Conservation (phyloP, 2,329 filamentous ascomycete genomes). For the Trichoderma cornu-damae region DNA sequence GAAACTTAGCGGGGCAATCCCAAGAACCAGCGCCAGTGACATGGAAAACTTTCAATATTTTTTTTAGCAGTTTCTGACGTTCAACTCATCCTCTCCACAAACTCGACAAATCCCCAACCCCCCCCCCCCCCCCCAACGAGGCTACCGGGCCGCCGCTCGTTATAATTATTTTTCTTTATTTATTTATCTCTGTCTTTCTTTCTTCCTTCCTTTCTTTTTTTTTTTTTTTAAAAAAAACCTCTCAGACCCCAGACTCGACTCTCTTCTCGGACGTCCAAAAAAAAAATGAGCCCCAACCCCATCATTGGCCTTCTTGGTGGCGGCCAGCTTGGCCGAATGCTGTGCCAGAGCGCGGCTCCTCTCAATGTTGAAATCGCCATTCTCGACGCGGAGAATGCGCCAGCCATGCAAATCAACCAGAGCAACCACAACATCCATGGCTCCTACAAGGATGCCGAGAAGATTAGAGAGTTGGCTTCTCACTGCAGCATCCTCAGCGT, state of each 20-base stretch:
- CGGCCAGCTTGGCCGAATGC: conserved; percentile 87
- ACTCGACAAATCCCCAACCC: not conserved
- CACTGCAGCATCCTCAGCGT: conserved; percentile 79
- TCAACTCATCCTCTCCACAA: not conserved
- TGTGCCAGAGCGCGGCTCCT: conserved; percentile 72
- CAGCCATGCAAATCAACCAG: conserved; percentile 80
- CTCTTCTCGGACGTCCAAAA: not conserved
- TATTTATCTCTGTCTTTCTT: too few species aligned
- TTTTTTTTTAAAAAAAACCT: not conserved
- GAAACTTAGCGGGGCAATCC: not conserved
- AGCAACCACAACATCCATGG: conserved; percentile 71
- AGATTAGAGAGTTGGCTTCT: conserved; percentile 73
- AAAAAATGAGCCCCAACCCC: conserved; percentile 24
- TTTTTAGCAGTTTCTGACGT: not conserved
- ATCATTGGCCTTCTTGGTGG: conserved; percentile 51
- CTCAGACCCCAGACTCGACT: not conserved
- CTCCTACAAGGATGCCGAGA: conserved; percentile 78
- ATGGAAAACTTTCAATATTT: not conserved
- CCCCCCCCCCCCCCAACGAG: too few species aligned
- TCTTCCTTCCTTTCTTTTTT: too few species aligned
- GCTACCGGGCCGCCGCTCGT: not conserved
- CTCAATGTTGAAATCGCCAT: conserved; percentile 75
- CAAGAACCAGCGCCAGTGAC: not conserved
- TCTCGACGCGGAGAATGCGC: conserved; percentile 69
- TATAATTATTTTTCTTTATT: too few species aligned